Evolutionary conservation across 257 asterid species (phyloP), one percentile per base, ranked within the genome.

Genomic region (Przewalskia tangutica): DNA sequence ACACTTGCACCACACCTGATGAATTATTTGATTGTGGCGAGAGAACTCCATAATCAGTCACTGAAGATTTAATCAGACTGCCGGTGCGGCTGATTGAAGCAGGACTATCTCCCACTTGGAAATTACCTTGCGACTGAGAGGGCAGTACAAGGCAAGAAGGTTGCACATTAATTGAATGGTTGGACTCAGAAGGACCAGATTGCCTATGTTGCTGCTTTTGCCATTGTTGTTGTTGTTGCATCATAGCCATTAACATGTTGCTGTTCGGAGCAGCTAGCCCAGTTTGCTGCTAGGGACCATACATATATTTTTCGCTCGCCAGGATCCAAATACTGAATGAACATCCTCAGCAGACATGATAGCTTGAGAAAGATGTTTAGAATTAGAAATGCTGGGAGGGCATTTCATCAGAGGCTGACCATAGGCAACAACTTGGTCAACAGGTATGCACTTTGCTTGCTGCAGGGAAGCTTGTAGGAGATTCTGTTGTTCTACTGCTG

Each of bases 61-160:
- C 79, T 12, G 88, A 71, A 83, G 85, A 85, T 67, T 91, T 84
- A 81, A 81, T 83, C 65, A 84, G 79, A 82, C 86, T 83, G 79
- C 87, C 8, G 80, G 60, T 82, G 55, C 84, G 93, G 83, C 85
- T 87, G 76, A 81, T 81, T 55, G 91, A 85, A 77, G 80, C 82
- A 73, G 89, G 85, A 84, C 87, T 83, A 53, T 87, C 88, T 83
- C 84, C 91, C 6, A 83, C 86, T 81, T 90, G 93, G 85, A 85
- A 84, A 82, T 82, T 90, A 82, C 86, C 86, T 12, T 89, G 84
- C 46, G 90, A 85, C 83, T 86, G 94, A 81, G 92, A 90, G 3
- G 97, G 97, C 82, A 89, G 90, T 79, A 91, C 97, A 84, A 93
- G 82, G 86, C 95, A 91, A 84, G 98, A 93, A 83, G 98, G 95